Base-by-base conservation (phyloP, 805 yeast species). In the Candida argentea region DNA sequence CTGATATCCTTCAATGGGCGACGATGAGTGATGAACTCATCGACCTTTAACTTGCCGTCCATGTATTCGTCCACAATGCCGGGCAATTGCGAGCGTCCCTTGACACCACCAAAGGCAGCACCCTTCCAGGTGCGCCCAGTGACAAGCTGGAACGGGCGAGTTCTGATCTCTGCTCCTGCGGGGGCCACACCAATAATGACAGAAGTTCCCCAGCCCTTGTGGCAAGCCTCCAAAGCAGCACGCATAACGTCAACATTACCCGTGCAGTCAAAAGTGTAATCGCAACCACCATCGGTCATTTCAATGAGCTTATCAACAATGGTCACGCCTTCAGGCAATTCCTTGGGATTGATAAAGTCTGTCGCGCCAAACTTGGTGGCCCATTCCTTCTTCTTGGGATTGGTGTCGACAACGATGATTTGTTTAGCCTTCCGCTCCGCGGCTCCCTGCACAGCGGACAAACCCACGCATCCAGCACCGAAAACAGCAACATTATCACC, bases 51-150 rank as follows among this genome's bases (percentile, higher is more conserved):
- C 41, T 65, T 67, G 42, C 95, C 95, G 24, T 61, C 57, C 65
- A 82, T 57, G 60, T 89, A 89, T 54, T 81, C 87, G 34, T 84
- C 78, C 33, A 91, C 94, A 33, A 87, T 68, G 13, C 76, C 84
- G 28, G 94, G 96, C 66, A 91, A 72, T 65, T 91, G 95, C 22
- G 95, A 54, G 67, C 96, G 81, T 52, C 98, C 97, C 65, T 91
- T 91, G 51, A 91, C 86, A 56, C 97, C 98, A 48, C 99, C 99
- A 46, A 85, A 91, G n/a, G 99, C 99, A 50, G 94, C 84, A 46
- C 99, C 99, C 57, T 74, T 82, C 97, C 98, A 89, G 29, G 83
- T 94, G 64, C 98, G 79, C 45, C 99, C 99, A 23, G 97, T 91
- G 40, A 91, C 97, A 57, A 91, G 74, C 67, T 89, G 97, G 83